phyloP scores from a whole-genome alignment of 2,329 filamentous ascomycete species.

The Dothideomycetes sp. region DNA sequence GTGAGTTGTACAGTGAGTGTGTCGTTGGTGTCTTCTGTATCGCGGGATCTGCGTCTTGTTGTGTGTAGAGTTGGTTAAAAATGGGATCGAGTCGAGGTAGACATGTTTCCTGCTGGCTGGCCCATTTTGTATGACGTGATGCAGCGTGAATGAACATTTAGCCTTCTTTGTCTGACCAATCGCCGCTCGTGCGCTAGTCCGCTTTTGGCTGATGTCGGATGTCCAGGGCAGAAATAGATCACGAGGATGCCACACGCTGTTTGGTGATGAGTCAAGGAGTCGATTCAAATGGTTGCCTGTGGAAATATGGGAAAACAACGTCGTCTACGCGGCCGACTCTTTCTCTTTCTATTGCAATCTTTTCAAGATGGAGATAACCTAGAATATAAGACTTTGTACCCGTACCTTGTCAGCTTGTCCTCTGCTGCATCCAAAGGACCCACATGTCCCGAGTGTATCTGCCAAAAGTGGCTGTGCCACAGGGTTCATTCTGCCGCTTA shows the following conservation, averaged over 20 bases:
- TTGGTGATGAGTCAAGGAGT: not conserved
- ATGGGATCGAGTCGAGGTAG: not conserved
- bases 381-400: too few species aligned
- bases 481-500: not conserved
- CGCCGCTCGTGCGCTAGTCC: not conserved
- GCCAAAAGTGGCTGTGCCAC: not conserved
- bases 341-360: too few species aligned
- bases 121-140: not conserved
- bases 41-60: not conserved
- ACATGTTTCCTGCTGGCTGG: not conserved
- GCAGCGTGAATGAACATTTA: not conserved
- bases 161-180: not conserved
- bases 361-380: too few species aligned
- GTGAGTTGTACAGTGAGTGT: not conserved
- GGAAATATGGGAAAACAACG: too few species aligned
- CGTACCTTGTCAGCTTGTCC: too few species aligned
- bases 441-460: not conserved
- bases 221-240: not conserved
- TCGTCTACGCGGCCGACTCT: too few species aligned
- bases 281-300: too few species aligned
- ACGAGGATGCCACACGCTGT: not conserved
- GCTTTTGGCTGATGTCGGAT: not conserved
- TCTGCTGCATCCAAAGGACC: not conserved
- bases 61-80: not conserved
- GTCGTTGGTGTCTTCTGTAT: not conserved